Evolutionary conservation across 352 stramenopile species (phyloP).

Genomic region (Phytophthora ohioensis): DNA sequence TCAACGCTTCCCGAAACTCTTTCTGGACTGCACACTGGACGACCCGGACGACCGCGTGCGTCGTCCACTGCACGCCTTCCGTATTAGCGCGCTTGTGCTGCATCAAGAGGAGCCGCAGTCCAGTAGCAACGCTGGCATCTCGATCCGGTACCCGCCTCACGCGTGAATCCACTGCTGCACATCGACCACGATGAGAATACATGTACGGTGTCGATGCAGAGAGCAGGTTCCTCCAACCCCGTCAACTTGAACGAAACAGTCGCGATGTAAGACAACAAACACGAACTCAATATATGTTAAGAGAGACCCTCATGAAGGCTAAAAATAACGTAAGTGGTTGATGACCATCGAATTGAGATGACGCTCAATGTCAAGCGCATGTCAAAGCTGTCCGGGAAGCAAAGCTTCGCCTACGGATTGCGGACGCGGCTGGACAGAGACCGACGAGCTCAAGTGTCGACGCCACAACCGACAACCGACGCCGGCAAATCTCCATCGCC

Average conservation of each 20-base stretch:
- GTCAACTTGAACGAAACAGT: neutral
- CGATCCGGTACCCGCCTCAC: conserved; percentile 27
- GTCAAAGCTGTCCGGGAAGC: no score
- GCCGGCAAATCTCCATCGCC: neutral
- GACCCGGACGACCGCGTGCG: conserved; percentile 13
- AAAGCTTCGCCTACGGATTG: no score
- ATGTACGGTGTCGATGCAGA: no score
- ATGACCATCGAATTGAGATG: no score
- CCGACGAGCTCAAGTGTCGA: conserved; percentile 3
- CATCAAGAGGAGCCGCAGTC: conserved; percentile 15
- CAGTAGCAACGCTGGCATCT: conserved; percentile 18
- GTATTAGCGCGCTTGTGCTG: conserved; percentile 39
- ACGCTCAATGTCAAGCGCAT: no score
- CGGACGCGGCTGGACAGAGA: neutral
- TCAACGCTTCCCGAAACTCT: conserved; percentile 40
- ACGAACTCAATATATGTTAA: neutral
- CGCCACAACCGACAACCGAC: neutral
- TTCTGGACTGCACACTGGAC: conserved; percentile 49
- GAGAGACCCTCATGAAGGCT: no score
- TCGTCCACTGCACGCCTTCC: conserved; percentile 37
- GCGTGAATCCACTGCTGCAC: neutral
- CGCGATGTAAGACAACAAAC: conserved; percentile 2
- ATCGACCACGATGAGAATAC: neutral
- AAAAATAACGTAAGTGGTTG: no score
- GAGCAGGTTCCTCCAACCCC: neutral